Conservation (phyloP, 139 green algal species). For the Gonium pectorale region DNA sequence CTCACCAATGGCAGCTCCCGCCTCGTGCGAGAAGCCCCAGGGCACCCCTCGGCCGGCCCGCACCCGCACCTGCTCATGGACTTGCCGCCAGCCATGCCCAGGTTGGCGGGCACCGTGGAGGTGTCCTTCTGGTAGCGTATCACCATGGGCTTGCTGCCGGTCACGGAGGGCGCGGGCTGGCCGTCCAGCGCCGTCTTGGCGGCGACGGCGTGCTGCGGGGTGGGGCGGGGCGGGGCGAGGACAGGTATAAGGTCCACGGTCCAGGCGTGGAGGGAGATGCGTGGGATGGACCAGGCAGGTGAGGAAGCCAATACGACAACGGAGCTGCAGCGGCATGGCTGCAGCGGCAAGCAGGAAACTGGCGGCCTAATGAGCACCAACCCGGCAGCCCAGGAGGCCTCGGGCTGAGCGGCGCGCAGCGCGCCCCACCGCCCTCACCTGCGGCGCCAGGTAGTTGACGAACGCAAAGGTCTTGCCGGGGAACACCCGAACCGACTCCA, state of each 20-base stretch:
- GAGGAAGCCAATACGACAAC: too few species aligned
- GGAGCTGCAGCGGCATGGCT: too few species aligned
- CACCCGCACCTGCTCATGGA: slow-evolving; percentile 35
- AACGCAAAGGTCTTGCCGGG: slow-evolving; percentile 88
- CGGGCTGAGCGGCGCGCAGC: too few species aligned
- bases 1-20: too few species aligned
- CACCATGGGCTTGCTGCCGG: slow-evolving; percentile 76
- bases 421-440: slow-evolving; percentile 54
- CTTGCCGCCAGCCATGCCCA: slow-evolving; percentile 38
- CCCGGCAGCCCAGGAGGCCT: too few species aligned
- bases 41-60: too few species aligned
- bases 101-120: slow-evolving; percentile 41
- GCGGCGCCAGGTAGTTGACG: slow-evolving; percentile 72
- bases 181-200: slow-evolving; percentile 76
- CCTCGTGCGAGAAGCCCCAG: too few species aligned
- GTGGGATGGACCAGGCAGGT: too few species aligned
- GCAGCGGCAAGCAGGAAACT: too few species aligned
- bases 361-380: too few species aligned
- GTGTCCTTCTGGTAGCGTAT: slow-evolving; percentile 82
- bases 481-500: slow-evolving; percentile 82
- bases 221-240: background rate
- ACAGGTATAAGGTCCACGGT: too few species aligned
- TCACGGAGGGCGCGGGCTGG: slow-evolving; percentile 69
- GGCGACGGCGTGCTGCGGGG: slow-evolving; percentile 46
- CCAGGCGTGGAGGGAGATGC: too few species aligned